Conservation (phyloP, 179 eudicot species). For the Patellifolia procumbens region DNA sequence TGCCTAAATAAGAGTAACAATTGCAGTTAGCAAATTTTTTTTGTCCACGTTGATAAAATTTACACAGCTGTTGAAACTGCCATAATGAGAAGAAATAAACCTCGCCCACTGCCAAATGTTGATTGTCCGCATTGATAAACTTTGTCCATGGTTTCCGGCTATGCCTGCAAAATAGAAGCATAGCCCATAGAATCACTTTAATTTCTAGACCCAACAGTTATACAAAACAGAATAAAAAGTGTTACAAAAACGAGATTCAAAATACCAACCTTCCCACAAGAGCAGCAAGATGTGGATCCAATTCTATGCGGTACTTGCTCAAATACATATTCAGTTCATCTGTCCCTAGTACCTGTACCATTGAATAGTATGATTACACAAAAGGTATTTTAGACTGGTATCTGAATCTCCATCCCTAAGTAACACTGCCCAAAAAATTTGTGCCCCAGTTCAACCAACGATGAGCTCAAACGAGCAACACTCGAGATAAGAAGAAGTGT, state of each 20-base stretch:
- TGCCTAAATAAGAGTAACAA: slow-evolving; percentile 47
- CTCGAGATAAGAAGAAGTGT: no score
- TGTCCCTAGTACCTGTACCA: slow-evolving; percentile 67
- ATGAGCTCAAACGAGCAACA: neutral
- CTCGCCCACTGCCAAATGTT: slow-evolving; percentile 90
- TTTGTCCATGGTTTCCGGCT: slow-evolving; percentile 82
- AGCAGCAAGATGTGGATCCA: slow-evolving; percentile 80
- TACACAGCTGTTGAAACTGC: no score
- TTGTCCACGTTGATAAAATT: no score
- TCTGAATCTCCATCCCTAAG: neutral
- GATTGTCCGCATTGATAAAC: slow-evolving; percentile 82
- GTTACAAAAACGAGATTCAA: neutral
- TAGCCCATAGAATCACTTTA: neutral
- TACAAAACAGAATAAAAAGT: neutral
- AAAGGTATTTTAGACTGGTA: neutral
- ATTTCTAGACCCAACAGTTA: neutral
- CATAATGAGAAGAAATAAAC: slow-evolving; percentile 30
- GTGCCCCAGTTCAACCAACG: no score
- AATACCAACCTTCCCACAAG: slow-evolving; percentile 82
- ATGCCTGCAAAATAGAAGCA: slow-evolving; percentile 52
- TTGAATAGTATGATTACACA: neutral
- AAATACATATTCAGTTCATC: slow-evolving; percentile 77
- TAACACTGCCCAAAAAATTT: neutral
- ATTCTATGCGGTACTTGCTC: slow-evolving; percentile 73
- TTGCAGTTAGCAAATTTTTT: slow-evolving; percentile 13